Evolutionary conservation across 768 basidiomycete species (phyloP).

Genomic region (Punctularia strigosozonata): DNA sequence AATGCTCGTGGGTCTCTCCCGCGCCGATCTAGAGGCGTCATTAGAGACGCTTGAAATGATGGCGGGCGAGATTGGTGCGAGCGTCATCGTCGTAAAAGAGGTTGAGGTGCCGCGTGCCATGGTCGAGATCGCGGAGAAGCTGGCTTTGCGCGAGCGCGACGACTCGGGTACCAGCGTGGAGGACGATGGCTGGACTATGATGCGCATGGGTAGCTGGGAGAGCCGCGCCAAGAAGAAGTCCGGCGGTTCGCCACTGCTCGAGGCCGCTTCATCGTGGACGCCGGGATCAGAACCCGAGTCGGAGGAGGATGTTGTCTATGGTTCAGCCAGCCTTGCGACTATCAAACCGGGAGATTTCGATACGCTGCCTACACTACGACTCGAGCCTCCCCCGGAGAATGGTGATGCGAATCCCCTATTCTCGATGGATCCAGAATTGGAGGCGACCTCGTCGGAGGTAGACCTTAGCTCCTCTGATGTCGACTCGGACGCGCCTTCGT

Average conservation of each 20-base stretch:
- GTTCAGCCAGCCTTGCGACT: no score
- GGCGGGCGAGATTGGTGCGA: conserved; percentile 89
- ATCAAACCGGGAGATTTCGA: no score
- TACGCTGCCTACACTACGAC: conserved; percentile 14
- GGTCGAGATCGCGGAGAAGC: conserved; percentile 19
- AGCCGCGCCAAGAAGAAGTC: conserved; percentile 4
- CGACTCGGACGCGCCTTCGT: conserved; percentile 21
- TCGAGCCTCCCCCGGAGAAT: conserved; percentile 16
- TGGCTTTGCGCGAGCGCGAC: conserved; percentile 21
- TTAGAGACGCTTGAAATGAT: conserved; percentile 85
- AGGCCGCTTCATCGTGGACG: conserved; percentile 2
- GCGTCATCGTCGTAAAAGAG: conserved; percentile 84
- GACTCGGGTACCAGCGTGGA: conserved; percentile 27
- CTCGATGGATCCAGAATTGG: conserved; percentile 32
- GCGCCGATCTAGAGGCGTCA: conserved; percentile 65
- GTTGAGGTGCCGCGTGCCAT: conserved; percentile 61
- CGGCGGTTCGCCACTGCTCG: conserved; percentile 14
- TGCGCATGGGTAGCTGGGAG: conserved; percentile 18
- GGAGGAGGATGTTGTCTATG: no score
- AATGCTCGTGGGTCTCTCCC: conserved; percentile 67
- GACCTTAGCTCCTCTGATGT: conserved; percentile 1
- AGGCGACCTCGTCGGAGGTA: no score
- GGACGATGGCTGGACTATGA: conserved; percentile 23
- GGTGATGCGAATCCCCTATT: conserved; percentile 25
- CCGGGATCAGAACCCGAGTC: not conserved